Evolutionary conservation across 2,329 filamentous ascomycete species (phyloP).

Genomic region (Xylariaceae sp.): DNA sequence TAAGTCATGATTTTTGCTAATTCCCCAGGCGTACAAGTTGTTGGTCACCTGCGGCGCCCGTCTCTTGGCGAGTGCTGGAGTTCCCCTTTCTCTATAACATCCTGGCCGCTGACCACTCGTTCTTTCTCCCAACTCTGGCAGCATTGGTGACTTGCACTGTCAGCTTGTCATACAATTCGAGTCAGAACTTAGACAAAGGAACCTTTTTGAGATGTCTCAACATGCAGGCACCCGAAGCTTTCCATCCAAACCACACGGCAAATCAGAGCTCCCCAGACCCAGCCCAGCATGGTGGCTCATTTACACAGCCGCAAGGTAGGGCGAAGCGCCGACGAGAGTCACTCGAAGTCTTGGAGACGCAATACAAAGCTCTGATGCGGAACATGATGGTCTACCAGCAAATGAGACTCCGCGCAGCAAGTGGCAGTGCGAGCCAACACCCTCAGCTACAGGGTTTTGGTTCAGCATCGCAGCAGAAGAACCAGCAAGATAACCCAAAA

Average conservation of each 20-base stretch:
- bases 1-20: no score
- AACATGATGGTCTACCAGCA: constrained; percentile 19
- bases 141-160: no score
- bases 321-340: constrained; percentile 9
- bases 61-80: no score
- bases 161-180: no score
- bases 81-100: no score
- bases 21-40: no score
- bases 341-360: constrained; percentile 16
- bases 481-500: constrained; percentile 6
- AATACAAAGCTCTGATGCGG: constrained; percentile 21
- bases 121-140: no score
- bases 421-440: constrained; percentile 6
- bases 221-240: neutral
- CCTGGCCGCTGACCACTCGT: no score
- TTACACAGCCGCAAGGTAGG: neutral
- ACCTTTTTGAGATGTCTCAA: neutral
- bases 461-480: constrained; percentile 2
- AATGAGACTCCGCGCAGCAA: constrained; percentile 7
- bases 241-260: neutral
- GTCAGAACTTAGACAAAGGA: neutral
- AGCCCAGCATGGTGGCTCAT: neutral
- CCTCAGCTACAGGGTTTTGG: constrained; percentile 6
- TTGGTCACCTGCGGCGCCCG: no score
- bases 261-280: neutral